Evolutionary conservation across 2,329 filamentous ascomycete genomes (phyloP).

Genomic region (Cryphonectria radicalis): DNA sequence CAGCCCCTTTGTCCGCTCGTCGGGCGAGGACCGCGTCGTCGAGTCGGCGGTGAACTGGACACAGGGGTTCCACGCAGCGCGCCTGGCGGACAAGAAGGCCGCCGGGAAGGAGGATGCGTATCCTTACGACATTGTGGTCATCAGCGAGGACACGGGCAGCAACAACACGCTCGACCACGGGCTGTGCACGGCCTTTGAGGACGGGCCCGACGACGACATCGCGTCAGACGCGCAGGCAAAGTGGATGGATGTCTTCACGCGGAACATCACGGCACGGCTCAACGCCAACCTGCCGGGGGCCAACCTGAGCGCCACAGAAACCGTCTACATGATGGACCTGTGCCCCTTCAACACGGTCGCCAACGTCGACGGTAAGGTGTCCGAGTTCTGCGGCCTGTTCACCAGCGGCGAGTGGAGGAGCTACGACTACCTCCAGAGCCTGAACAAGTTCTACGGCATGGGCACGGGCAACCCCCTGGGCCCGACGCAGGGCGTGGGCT

Average conservation of each 20-base stretch:
- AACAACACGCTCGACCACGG: slow-evolving; percentile 86
- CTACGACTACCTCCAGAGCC: slow-evolving; percentile 80
- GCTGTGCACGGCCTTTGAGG: slow-evolving; percentile 72
- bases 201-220: slow-evolving; percentile 53
- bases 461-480: slow-evolving; percentile 77
- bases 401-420: slow-evolving; percentile 71
- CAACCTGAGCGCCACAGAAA: slow-evolving; percentile 65
- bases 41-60: slow-evolving; percentile 75
- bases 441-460: slow-evolving; percentile 86
- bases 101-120: slow-evolving; percentile 45
- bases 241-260: slow-evolving; percentile 69
- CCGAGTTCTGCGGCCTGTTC: slow-evolving; percentile 79
- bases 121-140: slow-evolving; percentile 63
- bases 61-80: slow-evolving; percentile 69
- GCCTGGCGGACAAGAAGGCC: slow-evolving; percentile 44
- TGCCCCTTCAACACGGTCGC: slow-evolving; percentile 86
- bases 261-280: slow-evolving; percentile 69
- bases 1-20: slow-evolving; percentile 54
- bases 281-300: slow-evolving; percentile 71
- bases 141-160: slow-evolving; percentile 66
- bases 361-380: slow-evolving; percentile 55
- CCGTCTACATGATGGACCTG: slow-evolving; percentile 81
- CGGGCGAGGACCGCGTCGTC: slow-evolving; percentile 46
- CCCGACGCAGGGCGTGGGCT: slow-evolving; percentile 85
- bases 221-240: slow-evolving; percentile 54